Percentiles rank a stretch among this genome's conserved stretches.
Conservation (phyloP, 805 yeast species). For the Candida coquimbonensis region DNA sequence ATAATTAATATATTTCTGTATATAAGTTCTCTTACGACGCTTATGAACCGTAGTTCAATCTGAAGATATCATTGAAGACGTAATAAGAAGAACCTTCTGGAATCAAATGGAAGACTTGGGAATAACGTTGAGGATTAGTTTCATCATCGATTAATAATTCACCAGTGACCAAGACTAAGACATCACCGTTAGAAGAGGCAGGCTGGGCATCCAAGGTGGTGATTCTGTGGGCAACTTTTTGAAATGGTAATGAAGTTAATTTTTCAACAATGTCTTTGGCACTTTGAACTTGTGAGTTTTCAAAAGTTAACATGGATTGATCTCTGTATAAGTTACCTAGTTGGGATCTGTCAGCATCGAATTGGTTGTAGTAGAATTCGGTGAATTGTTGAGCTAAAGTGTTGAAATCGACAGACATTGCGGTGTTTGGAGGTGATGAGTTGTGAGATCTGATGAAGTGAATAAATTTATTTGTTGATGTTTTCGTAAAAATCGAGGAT, state of each 20-base stretch:
- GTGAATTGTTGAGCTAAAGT: conserved; percentile 72
- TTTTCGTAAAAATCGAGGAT: no score
- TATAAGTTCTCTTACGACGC: neutral
- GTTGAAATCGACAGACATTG: conserved; percentile 34
- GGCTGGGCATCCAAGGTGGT: conserved; percentile 98
- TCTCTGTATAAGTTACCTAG: conserved; percentile 93
- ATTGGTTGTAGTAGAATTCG: conserved; percentile 90
- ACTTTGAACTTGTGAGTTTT: conserved; percentile 91
- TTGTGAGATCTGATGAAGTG: no score
- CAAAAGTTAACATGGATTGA: conserved; percentile 96
- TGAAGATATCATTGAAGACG: conserved; percentile 94
- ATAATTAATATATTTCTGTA: no score
- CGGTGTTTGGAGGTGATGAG: no score
- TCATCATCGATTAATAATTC: conserved; percentile 88
- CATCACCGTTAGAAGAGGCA: conserved; percentile 86
- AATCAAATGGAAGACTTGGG: conserved; percentile 94
- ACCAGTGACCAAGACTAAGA: conserved; percentile 96
- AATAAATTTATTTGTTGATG: no score
- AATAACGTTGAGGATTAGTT: conserved; percentile 90
- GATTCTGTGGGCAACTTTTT: conserved; percentile 87
- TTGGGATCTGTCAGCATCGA: conserved; percentile 86
- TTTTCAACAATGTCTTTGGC: conserved; percentile 90
- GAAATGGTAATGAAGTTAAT: conserved; percentile 81
- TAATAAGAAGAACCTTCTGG: conserved; percentile 90
- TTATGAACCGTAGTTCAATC: conserved; percentile 70